phyloP scores from a whole-genome alignment of 352 stramenopile species.

The Phytophthora megakarya region DNA sequence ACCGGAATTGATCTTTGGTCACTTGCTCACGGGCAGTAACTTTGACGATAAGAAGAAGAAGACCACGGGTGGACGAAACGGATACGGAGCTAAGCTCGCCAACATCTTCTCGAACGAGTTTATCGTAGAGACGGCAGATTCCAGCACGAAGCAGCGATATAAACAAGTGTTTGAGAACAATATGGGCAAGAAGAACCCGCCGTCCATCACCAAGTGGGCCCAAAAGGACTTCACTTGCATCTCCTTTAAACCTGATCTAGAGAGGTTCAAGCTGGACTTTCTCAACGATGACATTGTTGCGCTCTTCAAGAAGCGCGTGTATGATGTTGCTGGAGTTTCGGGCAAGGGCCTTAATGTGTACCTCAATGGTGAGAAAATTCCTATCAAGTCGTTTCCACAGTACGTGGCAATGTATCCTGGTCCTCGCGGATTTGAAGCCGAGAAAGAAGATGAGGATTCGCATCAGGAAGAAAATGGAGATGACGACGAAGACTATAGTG shows the following conservation, averaged over 20 bases:
- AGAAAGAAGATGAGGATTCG: slow-evolving; percentile 38
- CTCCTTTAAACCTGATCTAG: slow-evolving; percentile 96
- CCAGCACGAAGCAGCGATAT: slow-evolving; percentile 93
- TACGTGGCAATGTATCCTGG: slow-evolving; percentile 93
- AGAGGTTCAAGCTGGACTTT: slow-evolving; percentile 91
- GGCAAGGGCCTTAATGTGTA: slow-evolving; percentile 93
- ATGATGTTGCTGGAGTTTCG: slow-evolving; percentile 96
- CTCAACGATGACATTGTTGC: slow-evolving; percentile 95
- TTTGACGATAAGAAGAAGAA: slow-evolving; percentile 98
- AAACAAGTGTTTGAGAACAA: slow-evolving; percentile 92
- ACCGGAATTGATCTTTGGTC: slow-evolving; percentile 97
- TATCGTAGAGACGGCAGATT: slow-evolving; percentile 97
- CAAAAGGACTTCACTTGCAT: slow-evolving; percentile 95
- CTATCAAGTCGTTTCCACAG: slow-evolving; percentile 93
- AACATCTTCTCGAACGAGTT: slow-evolving; percentile 99
- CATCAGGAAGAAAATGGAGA: slow-evolving; percentile 35
- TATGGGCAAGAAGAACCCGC: slow-evolving; percentile 92
- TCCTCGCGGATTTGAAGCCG: slow-evolving; percentile 35
- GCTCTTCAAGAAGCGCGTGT: slow-evolving; percentile 96
- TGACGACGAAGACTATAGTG: slow-evolving; percentile 36
- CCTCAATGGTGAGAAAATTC: slow-evolving; percentile 94
- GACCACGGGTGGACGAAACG: slow-evolving; percentile 94
- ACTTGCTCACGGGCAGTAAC: slow-evolving; percentile 98
- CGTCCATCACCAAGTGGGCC: slow-evolving; percentile 83
- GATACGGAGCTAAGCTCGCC: slow-evolving; percentile 98